These are phyloP conservation scores for Chrysoporthe puriensis DNA, from an alignment of 2,329 filamentous ascomycete species.

Conservation along the genomic window DNA sequence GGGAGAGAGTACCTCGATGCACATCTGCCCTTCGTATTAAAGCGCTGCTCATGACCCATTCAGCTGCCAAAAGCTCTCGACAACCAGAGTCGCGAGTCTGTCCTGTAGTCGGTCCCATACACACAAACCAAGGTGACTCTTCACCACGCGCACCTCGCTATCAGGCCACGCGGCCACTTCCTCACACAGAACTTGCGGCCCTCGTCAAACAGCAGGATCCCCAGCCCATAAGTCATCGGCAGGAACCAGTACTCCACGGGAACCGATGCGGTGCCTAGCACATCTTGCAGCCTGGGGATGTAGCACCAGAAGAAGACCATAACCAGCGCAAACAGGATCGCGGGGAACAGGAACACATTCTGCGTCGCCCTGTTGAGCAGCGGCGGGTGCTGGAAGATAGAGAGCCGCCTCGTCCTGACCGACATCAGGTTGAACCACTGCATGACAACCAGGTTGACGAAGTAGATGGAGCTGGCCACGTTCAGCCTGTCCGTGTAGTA, in stretches of 20 bases:
- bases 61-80: no score
- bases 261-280: constrained; percentile 64
- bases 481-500: constrained; percentile 61
- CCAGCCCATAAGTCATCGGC: constrained; percentile 72
- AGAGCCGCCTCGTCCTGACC: constrained; percentile 66
- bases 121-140: background rate
- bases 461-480: constrained; percentile 74
- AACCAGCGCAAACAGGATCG: constrained; percentile 68
- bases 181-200: constrained; percentile 65
- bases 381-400: constrained; percentile 74
- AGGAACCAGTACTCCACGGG: constrained; percentile 78
- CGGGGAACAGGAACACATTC: constrained; percentile 71
- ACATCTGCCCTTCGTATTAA: no score
- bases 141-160: constrained; percentile 69
- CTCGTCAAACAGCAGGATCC: constrained; percentile 68
- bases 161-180: constrained; percentile 57
- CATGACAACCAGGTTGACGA: constrained; percentile 81
- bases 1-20: no score
- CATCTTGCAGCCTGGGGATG: constrained; percentile 64
- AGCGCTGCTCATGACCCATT: no score
- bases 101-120: no score
- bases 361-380: constrained; percentile 65
- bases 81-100: no score
- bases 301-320: constrained; percentile 75
- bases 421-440: constrained; percentile 78